Percentiles rank a stretch among this genome's conserved stretches.
Conservation (phyloP, 1,284 basidiomycete genomes). For the Cryptococcus maquisensis region DNA sequence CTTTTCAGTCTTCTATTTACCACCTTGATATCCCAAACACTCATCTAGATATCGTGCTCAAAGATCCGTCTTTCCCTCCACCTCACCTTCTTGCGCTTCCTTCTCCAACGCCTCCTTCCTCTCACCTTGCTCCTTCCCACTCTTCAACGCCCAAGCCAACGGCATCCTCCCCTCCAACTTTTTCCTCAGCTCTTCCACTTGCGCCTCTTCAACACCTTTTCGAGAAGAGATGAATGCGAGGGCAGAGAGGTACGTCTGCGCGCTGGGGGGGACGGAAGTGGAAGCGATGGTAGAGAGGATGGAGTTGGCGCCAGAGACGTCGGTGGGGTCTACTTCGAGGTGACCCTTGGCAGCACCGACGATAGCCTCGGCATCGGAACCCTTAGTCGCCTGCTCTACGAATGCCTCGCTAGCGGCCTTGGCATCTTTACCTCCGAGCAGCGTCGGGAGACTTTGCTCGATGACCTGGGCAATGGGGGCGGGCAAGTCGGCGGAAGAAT, state of each 20-base stretch:
- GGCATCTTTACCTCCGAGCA: conserved; percentile 59
- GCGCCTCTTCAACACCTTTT: conserved; percentile 15
- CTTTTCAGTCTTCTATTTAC: neutral
- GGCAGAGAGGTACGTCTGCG: conserved; percentile 7
- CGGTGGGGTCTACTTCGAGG: conserved; percentile 50
- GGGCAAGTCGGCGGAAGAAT: conserved; percentile 24
- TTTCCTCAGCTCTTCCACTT: neutral
- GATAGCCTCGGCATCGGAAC: conserved; percentile 55
- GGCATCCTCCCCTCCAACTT: conserved; percentile 5
- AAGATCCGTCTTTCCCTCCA: neutral
- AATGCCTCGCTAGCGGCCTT: conserved; percentile 70
- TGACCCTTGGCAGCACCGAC: conserved; percentile 61
- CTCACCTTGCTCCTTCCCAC: conserved; percentile 29
- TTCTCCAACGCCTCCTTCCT: conserved; percentile 9
- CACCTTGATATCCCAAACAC: neutral
- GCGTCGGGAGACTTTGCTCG: conserved; percentile 48
- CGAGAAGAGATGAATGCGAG: conserved; percentile 15
- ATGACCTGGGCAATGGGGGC: conserved; percentile 47
- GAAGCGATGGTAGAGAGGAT: conserved; percentile 19
- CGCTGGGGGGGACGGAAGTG: conserved; percentile 22
- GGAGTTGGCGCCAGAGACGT: conserved; percentile 8
- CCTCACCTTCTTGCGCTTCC: neutral
- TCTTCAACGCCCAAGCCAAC: conserved; percentile 46
- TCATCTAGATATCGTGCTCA: neutral
- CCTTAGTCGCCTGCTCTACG: conserved; percentile 57